phyloP scores from a whole-genome alignment of 2,329 filamentous ascomycete species.

The Aurifilum marmelostoma region DNA sequence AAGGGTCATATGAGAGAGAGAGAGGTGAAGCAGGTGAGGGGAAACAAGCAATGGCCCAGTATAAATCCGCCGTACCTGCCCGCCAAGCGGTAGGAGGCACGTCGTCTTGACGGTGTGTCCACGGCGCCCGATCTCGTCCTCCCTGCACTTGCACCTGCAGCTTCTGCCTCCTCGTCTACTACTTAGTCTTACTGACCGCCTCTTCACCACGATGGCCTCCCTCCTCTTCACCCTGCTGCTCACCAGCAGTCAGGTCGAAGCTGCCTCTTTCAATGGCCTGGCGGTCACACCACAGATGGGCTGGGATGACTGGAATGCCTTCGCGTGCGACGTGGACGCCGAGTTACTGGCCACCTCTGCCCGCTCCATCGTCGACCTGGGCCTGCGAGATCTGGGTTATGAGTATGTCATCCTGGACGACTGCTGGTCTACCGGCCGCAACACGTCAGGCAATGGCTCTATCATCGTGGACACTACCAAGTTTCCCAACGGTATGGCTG shows the following conservation, averaged over 20 bases:
- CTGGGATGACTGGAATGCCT: constrained; percentile 34
- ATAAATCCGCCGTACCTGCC: background rate
- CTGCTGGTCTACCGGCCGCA: constrained; percentile 40
- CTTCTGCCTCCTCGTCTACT: background rate
- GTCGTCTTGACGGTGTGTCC: background rate
- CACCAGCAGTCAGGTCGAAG: constrained; percentile 10
- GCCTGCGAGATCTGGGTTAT: constrained; percentile 37
- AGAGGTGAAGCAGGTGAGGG: constrained; percentile 7
- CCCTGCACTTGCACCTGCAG: background rate
- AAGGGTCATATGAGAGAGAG: background rate
- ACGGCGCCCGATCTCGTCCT: background rate
- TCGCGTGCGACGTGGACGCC: constrained; percentile 32
- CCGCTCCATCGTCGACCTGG: constrained; percentile 34
- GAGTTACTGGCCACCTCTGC: constrained; percentile 29
- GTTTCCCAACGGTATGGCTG: constrained; percentile 43
- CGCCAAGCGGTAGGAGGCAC: background rate
- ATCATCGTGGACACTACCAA: constrained; percentile 39
- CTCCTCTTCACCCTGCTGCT: constrained; percentile 19
- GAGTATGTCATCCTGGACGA: constrained; percentile 40
- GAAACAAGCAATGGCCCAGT: background rate
- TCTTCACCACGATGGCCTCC: constrained; percentile 14
- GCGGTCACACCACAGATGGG: constrained; percentile 30
- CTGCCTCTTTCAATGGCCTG: constrained; percentile 25
- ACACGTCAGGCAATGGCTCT: constrained; percentile 33
- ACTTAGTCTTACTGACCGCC: background rate